phyloP scores from a whole-genome alignment of 352 stramenopile species.

The Pythium rhizo-oryzae region DNA sequence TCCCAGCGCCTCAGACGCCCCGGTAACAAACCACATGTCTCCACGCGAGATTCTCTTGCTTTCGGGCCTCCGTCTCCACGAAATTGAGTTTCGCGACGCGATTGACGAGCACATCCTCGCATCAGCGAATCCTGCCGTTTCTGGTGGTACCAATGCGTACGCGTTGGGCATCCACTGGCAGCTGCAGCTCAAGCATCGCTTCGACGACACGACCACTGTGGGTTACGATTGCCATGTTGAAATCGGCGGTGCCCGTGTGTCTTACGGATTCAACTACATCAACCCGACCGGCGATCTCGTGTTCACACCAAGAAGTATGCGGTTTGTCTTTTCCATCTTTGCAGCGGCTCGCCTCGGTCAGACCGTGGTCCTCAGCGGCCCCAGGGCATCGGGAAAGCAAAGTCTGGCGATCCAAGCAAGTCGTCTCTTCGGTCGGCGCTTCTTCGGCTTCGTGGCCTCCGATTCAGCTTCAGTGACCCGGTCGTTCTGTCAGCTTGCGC shows the following conservation, averaged over 20 bases:
- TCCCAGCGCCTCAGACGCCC: background rate
- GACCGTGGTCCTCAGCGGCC: conserved; percentile 13
- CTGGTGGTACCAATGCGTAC: background rate
- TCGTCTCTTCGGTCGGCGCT: conserved; percentile 43
- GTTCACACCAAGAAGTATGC: conserved; percentile 48
- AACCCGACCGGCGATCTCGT: conserved; percentile 34
- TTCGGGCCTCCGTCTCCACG: conserved; percentile 43
- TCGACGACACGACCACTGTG: conserved; percentile 61
- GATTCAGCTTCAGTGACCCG: background rate
- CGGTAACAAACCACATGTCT: background rate
- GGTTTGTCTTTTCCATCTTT: conserved; percentile 57
- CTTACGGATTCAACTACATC: conserved; percentile 72
- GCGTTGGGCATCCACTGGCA: conserved; percentile 42
- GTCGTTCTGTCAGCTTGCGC: conserved; percentile 26
- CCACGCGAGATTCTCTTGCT: conserved; percentile 34
- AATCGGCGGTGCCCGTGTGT: conserved; percentile 46
- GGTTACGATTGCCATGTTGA: conserved; percentile 68
- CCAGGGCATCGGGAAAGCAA: conserved; percentile 33
- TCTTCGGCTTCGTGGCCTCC: conserved; percentile 31
- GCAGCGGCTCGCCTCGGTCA: conserved; percentile 45
- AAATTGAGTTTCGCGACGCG: conserved; percentile 59
- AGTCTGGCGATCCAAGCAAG: conserved; percentile 48
- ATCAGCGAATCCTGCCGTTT: background rate
- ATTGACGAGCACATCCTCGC: conserved; percentile 37
- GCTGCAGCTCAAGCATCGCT: conserved; percentile 60